Evolutionary conservation across 2,329 filamentous ascomycete species (phyloP).

Genomic region (Allantophomopsis lycopodina): DNA sequence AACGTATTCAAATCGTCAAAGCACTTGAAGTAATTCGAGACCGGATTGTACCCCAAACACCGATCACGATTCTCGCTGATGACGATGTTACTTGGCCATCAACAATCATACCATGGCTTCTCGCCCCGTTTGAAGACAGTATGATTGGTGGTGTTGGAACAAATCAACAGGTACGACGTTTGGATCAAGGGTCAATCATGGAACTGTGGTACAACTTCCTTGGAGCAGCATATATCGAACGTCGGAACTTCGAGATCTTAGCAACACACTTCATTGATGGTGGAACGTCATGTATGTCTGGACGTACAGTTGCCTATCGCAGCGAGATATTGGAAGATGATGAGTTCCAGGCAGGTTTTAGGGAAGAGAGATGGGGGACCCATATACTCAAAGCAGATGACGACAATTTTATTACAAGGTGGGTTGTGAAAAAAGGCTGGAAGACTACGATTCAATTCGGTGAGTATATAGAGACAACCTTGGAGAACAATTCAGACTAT

Average conservation of each 20-base stretch:
- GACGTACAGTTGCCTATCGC: slow-evolving; percentile 36
- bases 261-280: slow-evolving; percentile 42
- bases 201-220: slow-evolving; percentile 30
- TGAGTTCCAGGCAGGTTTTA: slow-evolving; percentile 28
- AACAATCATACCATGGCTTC: slow-evolving; percentile 73
- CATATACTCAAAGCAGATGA: slow-evolving; percentile 39
- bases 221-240: slow-evolving; percentile 41
- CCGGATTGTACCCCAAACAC: slow-evolving; percentile 27
- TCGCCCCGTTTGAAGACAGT: slow-evolving; percentile 75
- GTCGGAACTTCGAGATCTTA: slow-evolving; percentile 47
- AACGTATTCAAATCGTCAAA: slow-evolving; percentile 78
- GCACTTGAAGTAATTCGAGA: slow-evolving; percentile 60
- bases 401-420: slow-evolving; percentile 47
- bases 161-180: neutral
- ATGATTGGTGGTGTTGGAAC: slow-evolving; percentile 40
- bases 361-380: slow-evolving; percentile 32
- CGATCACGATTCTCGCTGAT: slow-evolving; percentile 79
- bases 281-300: slow-evolving; percentile 43
- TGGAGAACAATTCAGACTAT: slow-evolving; percentile 36
- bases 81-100: slow-evolving; percentile 84
- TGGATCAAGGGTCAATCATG: slow-evolving; percentile 16
- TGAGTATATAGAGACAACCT: slow-evolving; percentile 33
- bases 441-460: slow-evolving; percentile 39
- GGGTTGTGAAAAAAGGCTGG: slow-evolving; percentile 33
- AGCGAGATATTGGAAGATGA: slow-evolving; percentile 30